phyloP scores from a whole-genome alignment of 1,284 basidiomycete species.

The Stygiomarasmius scandens region DNA sequence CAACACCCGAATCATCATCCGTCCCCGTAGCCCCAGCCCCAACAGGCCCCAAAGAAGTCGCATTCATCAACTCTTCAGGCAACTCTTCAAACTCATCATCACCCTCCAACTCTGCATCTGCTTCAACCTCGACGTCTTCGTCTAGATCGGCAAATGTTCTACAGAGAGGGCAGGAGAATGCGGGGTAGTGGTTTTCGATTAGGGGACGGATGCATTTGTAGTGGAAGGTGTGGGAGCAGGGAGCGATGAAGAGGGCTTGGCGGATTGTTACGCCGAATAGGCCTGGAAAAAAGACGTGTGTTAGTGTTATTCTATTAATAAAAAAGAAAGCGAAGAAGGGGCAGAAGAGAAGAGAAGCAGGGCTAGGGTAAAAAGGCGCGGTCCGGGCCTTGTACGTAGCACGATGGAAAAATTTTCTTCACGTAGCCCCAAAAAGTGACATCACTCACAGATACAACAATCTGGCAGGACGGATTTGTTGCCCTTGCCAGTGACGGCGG shows the following conservation, averaged over 20 bases:
- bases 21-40: not conserved
- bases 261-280: constrained; percentile 93
- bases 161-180: constrained; percentile 95
- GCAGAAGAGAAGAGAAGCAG: not conserved
- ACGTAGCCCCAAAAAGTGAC: not conserved
- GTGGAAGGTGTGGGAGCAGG: constrained; percentile 96
- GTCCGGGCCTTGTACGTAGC: too few species aligned
- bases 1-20: constrained; percentile 13
- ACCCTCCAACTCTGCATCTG: constrained; percentile 31
- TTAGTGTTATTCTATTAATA: not conserved
- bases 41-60: not conserved
- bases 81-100: constrained; percentile 20
- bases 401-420: not conserved
- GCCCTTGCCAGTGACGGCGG: constrained; percentile 29
- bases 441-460: constrained; percentile 87
- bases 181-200: constrained; percentile 85
- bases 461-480: constrained; percentile 63
- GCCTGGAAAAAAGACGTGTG: constrained; percentile 46
- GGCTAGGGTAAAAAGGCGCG: too few species aligned
- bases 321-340: not conserved
- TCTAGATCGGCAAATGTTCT: constrained; percentile 93
- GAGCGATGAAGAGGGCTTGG: constrained; percentile 96
- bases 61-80: not conserved
- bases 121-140: constrained; percentile 88
- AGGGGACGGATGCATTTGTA: constrained; percentile 98